Conservation (phyloP, 1,284 basidiomycete species). For the Kwoniella shivajii region DNA sequence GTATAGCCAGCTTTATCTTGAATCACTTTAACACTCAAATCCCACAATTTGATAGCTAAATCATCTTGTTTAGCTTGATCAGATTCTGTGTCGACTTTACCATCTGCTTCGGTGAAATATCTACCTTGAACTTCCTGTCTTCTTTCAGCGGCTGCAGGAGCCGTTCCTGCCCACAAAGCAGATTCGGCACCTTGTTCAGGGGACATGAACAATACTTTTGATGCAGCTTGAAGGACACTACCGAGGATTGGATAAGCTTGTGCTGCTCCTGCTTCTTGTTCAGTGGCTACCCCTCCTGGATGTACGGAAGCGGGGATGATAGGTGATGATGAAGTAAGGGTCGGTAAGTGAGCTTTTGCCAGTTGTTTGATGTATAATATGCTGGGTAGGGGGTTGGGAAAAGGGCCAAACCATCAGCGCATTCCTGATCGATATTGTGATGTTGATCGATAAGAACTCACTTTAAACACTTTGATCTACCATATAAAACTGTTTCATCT, state of each 20-base stretch:
- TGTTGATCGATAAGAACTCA: constrained; percentile 23
- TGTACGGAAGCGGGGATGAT: constrained; percentile 45
- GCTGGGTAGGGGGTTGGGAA: constrained; percentile 18
- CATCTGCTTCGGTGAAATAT: constrained; percentile 42
- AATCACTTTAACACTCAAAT: constrained; percentile 34
- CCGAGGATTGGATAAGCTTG: constrained; percentile 43
- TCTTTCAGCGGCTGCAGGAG: constrained; percentile 17
- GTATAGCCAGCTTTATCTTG: constrained; percentile 44
- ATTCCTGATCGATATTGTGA: not conserved
- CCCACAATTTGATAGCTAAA: constrained; percentile 40
- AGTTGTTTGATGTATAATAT: constrained; percentile 45
- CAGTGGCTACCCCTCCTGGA: constrained; percentile 47
- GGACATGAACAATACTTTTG: constrained; percentile 44
- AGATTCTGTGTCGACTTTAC: constrained; percentile 43
- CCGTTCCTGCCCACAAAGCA: constrained; percentile 44
- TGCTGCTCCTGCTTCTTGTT: constrained; percentile 43
- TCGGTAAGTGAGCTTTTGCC: constrained; percentile 32
- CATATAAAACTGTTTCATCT: constrained; percentile 36
- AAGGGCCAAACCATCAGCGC: not conserved
- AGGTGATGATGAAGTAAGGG: constrained; percentile 26
- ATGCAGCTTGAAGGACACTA: constrained; percentile 33
- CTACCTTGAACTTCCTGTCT: constrained; percentile 38
- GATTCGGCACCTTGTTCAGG: constrained; percentile 45
- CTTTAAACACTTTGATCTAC: constrained; percentile 40
- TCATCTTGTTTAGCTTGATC: constrained; percentile 40